Conservation (phyloP, 768 basidiomycete genomes). For the Punctularia strigosozonata region DNA sequence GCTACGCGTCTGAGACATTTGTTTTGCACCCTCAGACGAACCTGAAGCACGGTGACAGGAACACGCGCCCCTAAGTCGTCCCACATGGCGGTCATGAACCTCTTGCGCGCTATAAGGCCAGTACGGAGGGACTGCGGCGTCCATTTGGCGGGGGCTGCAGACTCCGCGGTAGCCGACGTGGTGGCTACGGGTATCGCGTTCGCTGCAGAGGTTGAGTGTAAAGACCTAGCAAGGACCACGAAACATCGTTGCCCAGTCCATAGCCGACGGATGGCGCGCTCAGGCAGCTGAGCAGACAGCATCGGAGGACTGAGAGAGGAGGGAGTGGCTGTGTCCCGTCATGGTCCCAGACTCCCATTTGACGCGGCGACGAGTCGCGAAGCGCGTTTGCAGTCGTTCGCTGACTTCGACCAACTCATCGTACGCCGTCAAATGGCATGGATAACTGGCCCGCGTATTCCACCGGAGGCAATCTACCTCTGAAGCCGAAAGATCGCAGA, state of each 20-base stretch:
- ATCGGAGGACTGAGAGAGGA: no score
- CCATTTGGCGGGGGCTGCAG: constrained; percentile 48
- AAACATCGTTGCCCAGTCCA: constrained; percentile 32
- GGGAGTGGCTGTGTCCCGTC: no score
- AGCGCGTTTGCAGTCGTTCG: no score
- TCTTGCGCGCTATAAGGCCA: constrained; percentile 87
- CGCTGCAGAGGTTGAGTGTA: constrained; percentile 31
- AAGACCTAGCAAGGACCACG: constrained; percentile 22
- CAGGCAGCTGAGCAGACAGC: not conserved
- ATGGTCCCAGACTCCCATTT: no score
- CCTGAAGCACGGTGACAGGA: constrained; percentile 94
- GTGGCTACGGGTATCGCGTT: constrained; percentile 21
- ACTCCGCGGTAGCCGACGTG: constrained; percentile 7
- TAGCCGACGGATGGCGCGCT: constrained; percentile 36
- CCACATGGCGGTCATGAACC: constrained; percentile 93
- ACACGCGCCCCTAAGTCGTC: constrained; percentile 77
- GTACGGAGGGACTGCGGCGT: constrained; percentile 77
- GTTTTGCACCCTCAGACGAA: constrained; percentile 20
- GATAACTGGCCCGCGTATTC: constrained; percentile 57
- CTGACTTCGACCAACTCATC: not conserved
- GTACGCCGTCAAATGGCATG: constrained; percentile 54
- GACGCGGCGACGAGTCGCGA: no score
- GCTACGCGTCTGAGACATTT: not conserved
- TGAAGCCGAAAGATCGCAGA: constrained; percentile 12
- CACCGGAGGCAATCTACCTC: constrained; percentile 15